Base-by-base conservation (phyloP, 345 rosid genomes). In the Eucalyptus sp. region DNA sequence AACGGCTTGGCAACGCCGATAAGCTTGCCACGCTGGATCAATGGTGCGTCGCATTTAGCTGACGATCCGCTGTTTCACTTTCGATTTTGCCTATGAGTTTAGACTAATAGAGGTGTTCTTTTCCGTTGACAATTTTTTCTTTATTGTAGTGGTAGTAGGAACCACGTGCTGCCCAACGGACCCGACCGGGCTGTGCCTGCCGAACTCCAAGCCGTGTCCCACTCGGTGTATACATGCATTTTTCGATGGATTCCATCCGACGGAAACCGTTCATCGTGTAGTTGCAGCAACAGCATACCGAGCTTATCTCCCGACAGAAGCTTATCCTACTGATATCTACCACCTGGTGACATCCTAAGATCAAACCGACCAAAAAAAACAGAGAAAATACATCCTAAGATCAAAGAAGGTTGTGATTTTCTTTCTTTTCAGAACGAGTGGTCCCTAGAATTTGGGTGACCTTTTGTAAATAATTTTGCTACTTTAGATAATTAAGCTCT, bases 171-270 rank as follows among this genome's bases (percentile, higher is more conserved):
- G 95, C 87, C 91, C 90, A 12, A 93, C 91, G 41, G 89, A 88
- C 43, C 86, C 90, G 8, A 86, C 80, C 31, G 92, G 94, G 14
- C 89, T 89, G 25, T 95, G 94, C 88, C 43, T 90, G 33, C 91
- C 92, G 3, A 51, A 66, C 48, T 87, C 88, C 44, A 86, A 54
- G 62, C 91, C 94, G 17, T 93, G 95, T 56, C 27, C 7, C 13
- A 25, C 91, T 29, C 91, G 95, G 83, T 44, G 17, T 14, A 8
- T 16, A 7, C 79, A 64, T 43, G 5, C 89, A 41, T 95, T 94
- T 79, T 94, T 92, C 90, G 96, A 94, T 81, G 90, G 92, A 7
- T 93, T 93, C 64, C 95, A 94, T 89, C 93, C 94, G 7, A 88
- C 95, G 1, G 94, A 93, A 58, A 90, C 90, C 37, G 87, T 83